These are phyloP conservation scores for Juglanconis oblonga DNA, from an alignment of 2,329 filamentous ascomycete genomes.

Conservation along the genomic window DNA sequence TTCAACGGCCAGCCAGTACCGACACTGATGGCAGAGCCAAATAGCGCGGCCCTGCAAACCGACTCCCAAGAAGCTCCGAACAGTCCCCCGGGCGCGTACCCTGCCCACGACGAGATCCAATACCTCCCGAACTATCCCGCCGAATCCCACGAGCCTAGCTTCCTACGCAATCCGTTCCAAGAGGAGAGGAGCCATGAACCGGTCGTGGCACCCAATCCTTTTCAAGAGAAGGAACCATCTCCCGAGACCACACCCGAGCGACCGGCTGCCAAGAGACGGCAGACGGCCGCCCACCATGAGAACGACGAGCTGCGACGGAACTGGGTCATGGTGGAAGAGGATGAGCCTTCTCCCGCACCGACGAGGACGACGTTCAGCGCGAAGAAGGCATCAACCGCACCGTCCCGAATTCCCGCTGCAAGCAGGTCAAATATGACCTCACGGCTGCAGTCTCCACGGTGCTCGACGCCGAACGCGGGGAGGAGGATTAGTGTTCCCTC, in stretches of 20 bases:
- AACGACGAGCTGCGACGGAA: slow-evolving; percentile 60
- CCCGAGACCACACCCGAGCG: slow-evolving; percentile 41
- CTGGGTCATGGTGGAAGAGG: slow-evolving; percentile 65
- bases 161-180: not conserved
- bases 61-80: not conserved
- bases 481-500: slow-evolving; percentile 9
- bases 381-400: slow-evolving; percentile 9
- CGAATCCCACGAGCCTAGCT: not conserved
- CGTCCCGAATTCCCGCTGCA: slow-evolving; percentile 9
- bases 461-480: slow-evolving; percentile 1
- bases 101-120: not conserved
- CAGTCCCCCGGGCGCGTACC: slow-evolving; percentile 7
- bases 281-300: slow-evolving; percentile 37
- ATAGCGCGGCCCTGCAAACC: not conserved
- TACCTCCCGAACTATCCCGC: slow-evolving; percentile 5
- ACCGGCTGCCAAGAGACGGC: slow-evolving; percentile 51
- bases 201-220: not conserved
- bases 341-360: slow-evolving; percentile 20
- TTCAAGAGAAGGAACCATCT: slow-evolving; percentile 21
- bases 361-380: slow-evolving; percentile 17
- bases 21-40: not conserved
- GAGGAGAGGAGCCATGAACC: slow-evolving; percentile 1
- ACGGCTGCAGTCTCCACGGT: slow-evolving; percentile 8
- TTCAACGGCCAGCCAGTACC: slow-evolving; percentile 35
- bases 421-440: slow-evolving; percentile 6